Base-by-base conservation (phyloP, 2,329 filamentous ascomycete species). In the Pseudogymnoascus pannorum region DNA sequence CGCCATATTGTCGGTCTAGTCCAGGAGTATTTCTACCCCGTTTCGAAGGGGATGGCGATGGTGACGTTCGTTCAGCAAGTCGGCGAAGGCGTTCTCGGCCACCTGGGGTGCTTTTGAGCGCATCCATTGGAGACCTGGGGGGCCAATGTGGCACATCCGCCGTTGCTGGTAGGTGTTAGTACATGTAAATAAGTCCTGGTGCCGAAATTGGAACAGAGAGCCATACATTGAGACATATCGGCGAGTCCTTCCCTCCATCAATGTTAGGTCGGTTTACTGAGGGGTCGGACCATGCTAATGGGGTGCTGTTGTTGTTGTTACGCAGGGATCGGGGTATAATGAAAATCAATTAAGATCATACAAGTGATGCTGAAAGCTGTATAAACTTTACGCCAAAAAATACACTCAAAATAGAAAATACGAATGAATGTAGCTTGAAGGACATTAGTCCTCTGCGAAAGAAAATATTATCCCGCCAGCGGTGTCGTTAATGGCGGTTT, bases 71-170 rank as follows among this genome's bases (percentile, higher is more conserved):
- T 65, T 86, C 83, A 66, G 85, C 82, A 68, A 88, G 79, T 63
- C 87, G 84, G 72, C 87, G 82, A 69, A 91, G 85, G 72, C 86
- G 87, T 72, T 87, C 85, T 68, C 92, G 87, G 60, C 92, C 93
- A 66, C 87, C 85, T 1, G 93, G 93, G 3, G 92, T 86, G 71
- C 82, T 80, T 36, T 86, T 70, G 18, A 88, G 78, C 59, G 78
- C 85, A 70, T 88, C 85, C 72, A 82, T 83, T 42, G 86, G 86
- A 61, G 85, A 88, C 72, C 82, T 78, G 20, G 86, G 86, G 16
- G 86, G 86, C 86, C 86, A 89, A 73, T 86, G 81, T 48, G 78
- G 73, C 69, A 81, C 78, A 63, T 77, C 60, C 24, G 62, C 67
- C 33, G 72, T 68, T 75, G 48, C 24, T 54, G 48, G 24, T 54